Evolutionary conservation across 2,329 filamentous ascomycete species (phyloP), one percentile per base, ranked within the genome.

Genomic region (Zopfia rhizophila): DNA sequence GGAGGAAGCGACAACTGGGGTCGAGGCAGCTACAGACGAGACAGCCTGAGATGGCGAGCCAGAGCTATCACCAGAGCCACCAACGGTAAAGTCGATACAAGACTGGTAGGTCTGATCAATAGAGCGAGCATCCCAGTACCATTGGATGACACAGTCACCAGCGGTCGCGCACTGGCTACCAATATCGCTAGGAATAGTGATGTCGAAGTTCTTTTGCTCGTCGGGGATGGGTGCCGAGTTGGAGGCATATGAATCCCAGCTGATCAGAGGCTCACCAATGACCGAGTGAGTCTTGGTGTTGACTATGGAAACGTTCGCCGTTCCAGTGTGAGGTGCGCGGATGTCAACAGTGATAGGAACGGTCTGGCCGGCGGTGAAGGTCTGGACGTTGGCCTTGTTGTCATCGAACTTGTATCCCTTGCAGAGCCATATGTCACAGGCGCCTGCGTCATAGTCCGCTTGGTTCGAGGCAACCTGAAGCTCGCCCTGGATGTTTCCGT

Each of bases 51-150:
- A 13, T 33, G 28, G 11, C 28, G 37, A 31, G 38, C 37, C 39
- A 8, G 57, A 58, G 33, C 56, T 56, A 13, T 63, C 63, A 39
- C 65, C 63, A 51, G 61, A 60, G 30, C 65, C 71, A 36, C 65
- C 64, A 45, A 78, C 67, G 29, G 67, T 75, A 61, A 87, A 85
- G 60, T 87, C 84, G 38, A 86, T 72, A 68, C 84, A 87, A 37
- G 78, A 77, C 72, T 84, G 80, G 62, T 87, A 87, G 8, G 83
- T 85, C 75, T 87, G 84, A 46, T 80, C 60, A 50, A 82, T 78
- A 42, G 70, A 72, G 11, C 69, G 58, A 12, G 82, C 82, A 49
- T 83, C 75, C 83, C 83, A 86, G 68, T 75, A 85, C 82, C 83
- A 85, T 68, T 86, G 83, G 32, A 86, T 74, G 3, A 81, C 80